Base-by-base conservation (phyloP, 768 basidiomycete genomes). In the Calocera cornea region DNA sequence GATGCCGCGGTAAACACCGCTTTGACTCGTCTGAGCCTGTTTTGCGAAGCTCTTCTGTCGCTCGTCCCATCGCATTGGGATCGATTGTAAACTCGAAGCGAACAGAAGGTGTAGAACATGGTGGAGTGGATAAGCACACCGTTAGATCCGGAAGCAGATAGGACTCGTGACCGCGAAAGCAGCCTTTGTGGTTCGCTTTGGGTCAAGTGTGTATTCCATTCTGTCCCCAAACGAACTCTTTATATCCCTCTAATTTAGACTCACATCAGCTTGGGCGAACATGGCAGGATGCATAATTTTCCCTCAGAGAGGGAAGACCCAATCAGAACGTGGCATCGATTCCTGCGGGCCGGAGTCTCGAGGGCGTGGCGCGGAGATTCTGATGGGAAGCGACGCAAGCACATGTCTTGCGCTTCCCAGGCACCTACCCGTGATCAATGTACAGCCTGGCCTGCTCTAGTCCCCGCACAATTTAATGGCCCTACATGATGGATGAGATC, bases 101-200 rank as follows among this genome's bases (percentile, higher is more conserved):
- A 60, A 60, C 14, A 60, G 54, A 60, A 60, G 54, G 22, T 2
- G 31, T 2, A 27, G 54, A 60, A 47, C 8, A 47, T 47, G 24
- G 44, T 47, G 44, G 16, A 17, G 44, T 24, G 36, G 36, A 47
- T 47, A 17, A 60, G 24, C 24, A 60, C 10, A 33, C 31, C 54
- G n/a, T n/a, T n/a, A n/a, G n/a, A n/a, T n/a, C n/a, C n/a, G 54
- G 54, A 60, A 60, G 14, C 54, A 60, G 54, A 60, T 60, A 60
- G 54, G 11, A 10, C 54, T 11, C 54, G 14, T 16, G 54, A 10
- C 14, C 54, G 54, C 54, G 24, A 33, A 17, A 19, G 24, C 24
- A 2, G 2, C 14, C 54, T 60, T 60, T 60, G 54, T 60, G 14
- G 54, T 33, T 60, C 31, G 27, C 54, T 60, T 60, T 60, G 14